Evolutionary conservation across 139 green algal genomes (phyloP), one percentile per base, ranked within the genome.

Genomic region (Nannochloris sp.): DNA sequence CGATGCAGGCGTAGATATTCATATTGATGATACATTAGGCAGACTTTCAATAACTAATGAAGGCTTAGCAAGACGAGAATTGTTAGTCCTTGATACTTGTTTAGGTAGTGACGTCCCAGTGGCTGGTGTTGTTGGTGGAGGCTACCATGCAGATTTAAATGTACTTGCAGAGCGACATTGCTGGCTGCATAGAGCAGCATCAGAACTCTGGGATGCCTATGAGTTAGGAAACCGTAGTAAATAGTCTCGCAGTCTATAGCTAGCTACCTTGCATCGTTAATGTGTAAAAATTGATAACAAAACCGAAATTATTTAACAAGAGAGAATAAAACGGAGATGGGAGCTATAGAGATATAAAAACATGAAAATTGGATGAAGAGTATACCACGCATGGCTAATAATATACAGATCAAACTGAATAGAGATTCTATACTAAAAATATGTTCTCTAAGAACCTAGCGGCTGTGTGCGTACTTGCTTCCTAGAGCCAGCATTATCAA

Each of bases 1-100:
- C 58, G 90, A 96, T 60, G 90, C 87, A 0, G 86, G 87, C 0
- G 84, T 96, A 12, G 89, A 96, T 54, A 56, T 83, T 0, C 88
- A 95, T 64, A 51, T 4, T 8, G 63, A 76, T 38, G 89, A 96
- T 57, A 54, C 48, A 1, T 78, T 96, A n/a, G 89, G 89, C 2
- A 59, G 75, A n/a, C 74, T 95, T 25, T 44, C 29, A 3, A 45
- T 87, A 9, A 88, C 62, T 1, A 75, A 92, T 61, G 39, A 74
- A 10, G 90, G 90, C 23, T 69, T 96, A 33, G 48, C 55, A 65
- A 71, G 85, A 1, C 60, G 88, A 4, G 89, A 96, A 66, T 59
- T 83, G 68, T 66, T 92, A 72, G 90, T 95, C 53, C 48, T 82
- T 9, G 71, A 82, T 35, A 69, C 56, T 6, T 66, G 56, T n/a